Evolutionary conservation across 2,329 filamentous ascomycete genomes (phyloP).

Genomic region (Penicillium sp.): DNA sequence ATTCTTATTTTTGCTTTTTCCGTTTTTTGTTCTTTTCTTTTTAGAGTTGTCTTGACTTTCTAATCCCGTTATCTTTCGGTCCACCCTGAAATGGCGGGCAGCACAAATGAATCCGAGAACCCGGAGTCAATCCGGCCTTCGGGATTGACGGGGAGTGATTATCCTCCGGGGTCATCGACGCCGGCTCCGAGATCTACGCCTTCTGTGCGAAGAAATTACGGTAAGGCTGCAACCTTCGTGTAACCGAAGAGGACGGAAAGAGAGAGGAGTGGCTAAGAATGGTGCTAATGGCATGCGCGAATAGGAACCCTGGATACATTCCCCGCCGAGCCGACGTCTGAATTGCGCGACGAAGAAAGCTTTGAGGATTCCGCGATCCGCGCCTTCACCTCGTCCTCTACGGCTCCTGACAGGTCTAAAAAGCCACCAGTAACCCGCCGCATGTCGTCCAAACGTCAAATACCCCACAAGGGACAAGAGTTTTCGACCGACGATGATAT

Average conservation of each 20-base stretch:
- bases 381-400: slow-evolving; percentile 46
- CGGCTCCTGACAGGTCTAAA: slow-evolving; percentile 53
- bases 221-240: slow-evolving; percentile 22
- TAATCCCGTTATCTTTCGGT: not conserved
- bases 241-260: slow-evolving; percentile 10
- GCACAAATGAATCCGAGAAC: slow-evolving; percentile 14
- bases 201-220: slow-evolving; percentile 30
- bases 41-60: not conserved
- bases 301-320: slow-evolving; percentile 34
- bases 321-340: slow-evolving; percentile 20
- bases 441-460: slow-evolving; percentile 68
- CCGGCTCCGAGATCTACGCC: slow-evolving; percentile 14
- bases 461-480: slow-evolving; percentile 77
- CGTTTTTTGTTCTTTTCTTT: slow-evolving; percentile 3
- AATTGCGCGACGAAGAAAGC: slow-evolving; percentile 30
- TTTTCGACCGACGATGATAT: slow-evolving; percentile 91
- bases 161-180: slow-evolving; percentile 4
- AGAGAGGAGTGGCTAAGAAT: not conserved
- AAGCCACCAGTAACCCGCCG: slow-evolving; percentile 75
- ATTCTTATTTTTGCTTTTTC: not conserved
- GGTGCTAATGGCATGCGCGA: not conserved
- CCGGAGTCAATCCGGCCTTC: slow-evolving; percentile 12
- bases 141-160: slow-evolving; percentile 8
- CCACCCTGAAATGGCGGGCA: slow-evolving; percentile 15
- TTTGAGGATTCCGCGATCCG: slow-evolving; percentile 30